Conservation (phyloP, 257 asterid species). For the Thymus mandschuricus region DNA sequence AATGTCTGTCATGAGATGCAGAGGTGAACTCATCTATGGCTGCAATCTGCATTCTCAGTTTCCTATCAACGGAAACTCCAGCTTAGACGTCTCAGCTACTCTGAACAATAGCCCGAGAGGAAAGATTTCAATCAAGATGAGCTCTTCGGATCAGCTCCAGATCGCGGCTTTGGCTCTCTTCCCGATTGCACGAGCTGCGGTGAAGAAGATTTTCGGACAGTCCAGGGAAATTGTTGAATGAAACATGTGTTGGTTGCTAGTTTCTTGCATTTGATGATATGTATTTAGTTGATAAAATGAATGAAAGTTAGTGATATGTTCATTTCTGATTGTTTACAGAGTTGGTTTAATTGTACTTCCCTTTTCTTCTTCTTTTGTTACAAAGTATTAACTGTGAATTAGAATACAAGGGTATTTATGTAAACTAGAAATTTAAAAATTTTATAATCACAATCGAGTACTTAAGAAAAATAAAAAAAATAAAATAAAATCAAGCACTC, state of each 20-base stretch:
- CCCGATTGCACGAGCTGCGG: constrained; percentile 49
- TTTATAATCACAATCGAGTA: no score
- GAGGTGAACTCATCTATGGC: constrained; percentile 46
- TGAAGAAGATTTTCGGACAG: constrained; percentile 33
- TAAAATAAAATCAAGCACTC: no score
- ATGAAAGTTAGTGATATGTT: background rate
- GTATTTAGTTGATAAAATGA: background rate
- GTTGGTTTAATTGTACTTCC: background rate
- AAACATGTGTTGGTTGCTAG: background rate
- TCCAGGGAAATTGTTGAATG: constrained; percentile 12
- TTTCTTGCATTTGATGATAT: background rate
- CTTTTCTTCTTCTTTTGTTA: background rate
- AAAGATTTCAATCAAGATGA: constrained; percentile 47
- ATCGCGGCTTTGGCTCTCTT: constrained; percentile 53
- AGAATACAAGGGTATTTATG: no score
- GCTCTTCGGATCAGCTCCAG: constrained; percentile 59
- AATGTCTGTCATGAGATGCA: constrained; percentile 43
- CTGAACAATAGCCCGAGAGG: constrained; percentile 52
- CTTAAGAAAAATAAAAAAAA: no score
- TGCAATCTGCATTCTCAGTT: constrained; percentile 48
- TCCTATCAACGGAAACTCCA: constrained; percentile 40
- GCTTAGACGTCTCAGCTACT: constrained; percentile 38
- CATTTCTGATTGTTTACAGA: background rate
- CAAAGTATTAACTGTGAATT: no score
- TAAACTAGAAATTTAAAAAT: no score